These are phyloP conservation scores for Zygosaccharomyces pseudobailii DNA, from an alignment of 1,139 yeast genomes.

Conservation along the genomic window DNA sequence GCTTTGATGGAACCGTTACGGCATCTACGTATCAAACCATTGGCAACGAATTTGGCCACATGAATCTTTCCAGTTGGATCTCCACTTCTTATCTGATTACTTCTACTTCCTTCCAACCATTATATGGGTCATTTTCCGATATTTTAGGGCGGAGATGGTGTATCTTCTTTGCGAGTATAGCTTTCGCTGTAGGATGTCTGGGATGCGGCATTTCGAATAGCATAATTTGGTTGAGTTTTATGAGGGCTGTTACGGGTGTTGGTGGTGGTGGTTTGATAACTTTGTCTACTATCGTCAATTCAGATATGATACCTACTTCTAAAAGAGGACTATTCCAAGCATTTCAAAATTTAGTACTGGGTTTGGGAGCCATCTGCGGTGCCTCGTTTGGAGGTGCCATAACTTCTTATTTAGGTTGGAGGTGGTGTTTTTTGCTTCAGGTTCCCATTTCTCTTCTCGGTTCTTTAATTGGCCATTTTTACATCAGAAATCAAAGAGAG, in stretches of 20 bases:
- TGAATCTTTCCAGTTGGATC: slow-evolving; percentile 52
- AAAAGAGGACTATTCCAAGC: slow-evolving; percentile 57
- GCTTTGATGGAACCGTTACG: slow-evolving; percentile 53
- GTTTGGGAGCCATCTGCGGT: slow-evolving; percentile 60
- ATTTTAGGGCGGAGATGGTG: slow-evolving; percentile 67
- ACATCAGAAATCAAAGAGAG: slow-evolving; percentile 30
- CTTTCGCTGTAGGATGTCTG: slow-evolving; percentile 48
- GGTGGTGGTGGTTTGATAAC: slow-evolving; percentile 60
- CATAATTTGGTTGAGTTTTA: slow-evolving; percentile 47
- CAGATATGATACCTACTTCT: slow-evolving; percentile 49
- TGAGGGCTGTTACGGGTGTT: slow-evolving; percentile 50
- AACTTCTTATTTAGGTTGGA: slow-evolving; percentile 69
- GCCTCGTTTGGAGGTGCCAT: slow-evolving; percentile 65
- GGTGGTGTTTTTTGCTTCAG: slow-evolving; percentile 51
- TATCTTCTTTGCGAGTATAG: slow-evolving; percentile 42
- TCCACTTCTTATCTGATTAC: slow-evolving; percentile 55
- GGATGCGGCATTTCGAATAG: slow-evolving; percentile 43
- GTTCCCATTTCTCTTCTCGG: slow-evolving; percentile 54
- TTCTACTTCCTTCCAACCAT: slow-evolving; percentile 61
- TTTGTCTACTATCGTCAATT: slow-evolving; percentile 46
- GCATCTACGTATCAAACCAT: slow-evolving; percentile 53
- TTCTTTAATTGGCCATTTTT: slow-evolving; percentile 36
- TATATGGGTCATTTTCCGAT: slow-evolving; percentile 75
- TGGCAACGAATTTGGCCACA: slow-evolving; percentile 50
- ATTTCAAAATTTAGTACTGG: slow-evolving; percentile 53